Percentiles rank a stretch among this genome's conserved stretches.
Conservation (phyloP, 2,329 filamentous ascomycete species). For the Pseudophaeomoniella oleicola region DNA sequence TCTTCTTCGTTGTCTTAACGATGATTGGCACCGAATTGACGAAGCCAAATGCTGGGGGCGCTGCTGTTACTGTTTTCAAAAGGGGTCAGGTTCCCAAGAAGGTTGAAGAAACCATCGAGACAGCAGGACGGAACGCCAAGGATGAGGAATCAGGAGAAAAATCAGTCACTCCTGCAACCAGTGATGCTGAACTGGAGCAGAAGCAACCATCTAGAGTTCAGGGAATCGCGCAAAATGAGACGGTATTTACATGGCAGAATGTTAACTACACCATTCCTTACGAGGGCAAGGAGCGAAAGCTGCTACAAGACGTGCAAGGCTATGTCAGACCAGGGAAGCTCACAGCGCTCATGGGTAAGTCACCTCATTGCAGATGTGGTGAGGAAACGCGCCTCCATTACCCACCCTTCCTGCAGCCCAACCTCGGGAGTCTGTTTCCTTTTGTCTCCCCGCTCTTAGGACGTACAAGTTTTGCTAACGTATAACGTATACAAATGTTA, state of each 20-base stretch:
- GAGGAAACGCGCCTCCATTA: too few species aligned
- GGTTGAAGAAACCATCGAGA: slow-evolving; percentile 43
- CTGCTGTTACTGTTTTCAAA: slow-evolving; percentile 64
- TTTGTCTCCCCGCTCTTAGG: too few species aligned
- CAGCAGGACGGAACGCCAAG: slow-evolving; percentile 23
- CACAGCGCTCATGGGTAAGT: slow-evolving; percentile 69
- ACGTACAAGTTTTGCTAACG: too few species aligned
- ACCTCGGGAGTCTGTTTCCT: too few species aligned
- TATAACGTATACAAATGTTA: too few species aligned
- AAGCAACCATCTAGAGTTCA: slow-evolving; percentile 21
- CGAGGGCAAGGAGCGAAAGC: slow-evolving; percentile 25
- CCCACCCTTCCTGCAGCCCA: too few species aligned
- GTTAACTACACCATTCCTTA: slow-evolving; percentile 55
- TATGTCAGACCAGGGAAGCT: slow-evolving; percentile 65
- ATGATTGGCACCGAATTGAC: slow-evolving; percentile 66
- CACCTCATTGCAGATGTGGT: too few species aligned
- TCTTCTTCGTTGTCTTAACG: slow-evolving; percentile 62
- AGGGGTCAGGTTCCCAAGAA: slow-evolving; percentile 46
- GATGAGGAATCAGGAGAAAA: slow-evolving; percentile 38
- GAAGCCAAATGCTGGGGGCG: slow-evolving; percentile 67
- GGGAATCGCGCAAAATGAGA: slow-evolving; percentile 48
- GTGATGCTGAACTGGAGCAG: slow-evolving; percentile 12
- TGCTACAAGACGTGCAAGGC: slow-evolving; percentile 50
- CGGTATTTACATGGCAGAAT: slow-evolving; percentile 73
- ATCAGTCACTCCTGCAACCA: slow-evolving; percentile 7